These are phyloP conservation scores for Scheffersomyces titani DNA, from an alignment of 1,139 yeast genomes.

Conservation along the genomic window DNA sequence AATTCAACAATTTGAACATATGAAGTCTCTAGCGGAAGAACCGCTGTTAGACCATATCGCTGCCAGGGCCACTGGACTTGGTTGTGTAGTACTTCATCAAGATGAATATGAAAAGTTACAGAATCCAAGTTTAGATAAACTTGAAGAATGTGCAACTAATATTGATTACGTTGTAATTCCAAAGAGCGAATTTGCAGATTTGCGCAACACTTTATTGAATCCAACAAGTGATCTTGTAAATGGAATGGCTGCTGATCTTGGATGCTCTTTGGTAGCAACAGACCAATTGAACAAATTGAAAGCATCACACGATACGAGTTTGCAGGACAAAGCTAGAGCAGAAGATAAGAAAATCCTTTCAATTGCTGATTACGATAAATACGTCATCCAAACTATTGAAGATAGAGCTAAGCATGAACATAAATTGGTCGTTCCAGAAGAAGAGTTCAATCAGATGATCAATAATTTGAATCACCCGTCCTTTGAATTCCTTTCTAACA, in stretches of 20 bases:
- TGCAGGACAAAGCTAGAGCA: slow-evolving; percentile 20
- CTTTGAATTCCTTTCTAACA: slow-evolving; percentile 1
- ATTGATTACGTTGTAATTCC: not conserved
- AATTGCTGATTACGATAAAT: slow-evolving; percentile 14
- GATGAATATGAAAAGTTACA: not conserved
- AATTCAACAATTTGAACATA: slow-evolving; percentile 7
- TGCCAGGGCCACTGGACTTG: slow-evolving; percentile 18
- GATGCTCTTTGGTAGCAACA: slow-evolving; percentile 11
- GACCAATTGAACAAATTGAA: slow-evolving; percentile 9
- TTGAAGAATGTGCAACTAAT: not conserved
- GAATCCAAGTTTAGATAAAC: not conserved
- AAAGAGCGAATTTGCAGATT: not conserved
- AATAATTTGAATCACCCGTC: slow-evolving; percentile 5
- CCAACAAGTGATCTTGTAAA: not conserved
- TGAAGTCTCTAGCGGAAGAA: slow-evolving; percentile 11
- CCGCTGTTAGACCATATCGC: slow-evolving; percentile 25
- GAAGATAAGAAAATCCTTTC: slow-evolving; percentile 19
- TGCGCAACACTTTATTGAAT: not conserved
- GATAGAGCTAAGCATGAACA: slow-evolving; percentile 14
- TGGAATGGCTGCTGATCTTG: slow-evolving; percentile 6
- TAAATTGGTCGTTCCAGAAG: slow-evolving; percentile 7
- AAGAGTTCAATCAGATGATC: slow-evolving; percentile 8
- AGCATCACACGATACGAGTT: slow-evolving; percentile 8
- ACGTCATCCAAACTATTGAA: slow-evolving; percentile 14
- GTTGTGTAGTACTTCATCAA: slow-evolving; percentile 2